Percentiles rank a stretch among this genome's conserved stretches.
These are phyloP conservation scores for Craterostigma plantagineum DNA, from an alignment of 257 asterid species.

Conservation along the genomic window DNA sequence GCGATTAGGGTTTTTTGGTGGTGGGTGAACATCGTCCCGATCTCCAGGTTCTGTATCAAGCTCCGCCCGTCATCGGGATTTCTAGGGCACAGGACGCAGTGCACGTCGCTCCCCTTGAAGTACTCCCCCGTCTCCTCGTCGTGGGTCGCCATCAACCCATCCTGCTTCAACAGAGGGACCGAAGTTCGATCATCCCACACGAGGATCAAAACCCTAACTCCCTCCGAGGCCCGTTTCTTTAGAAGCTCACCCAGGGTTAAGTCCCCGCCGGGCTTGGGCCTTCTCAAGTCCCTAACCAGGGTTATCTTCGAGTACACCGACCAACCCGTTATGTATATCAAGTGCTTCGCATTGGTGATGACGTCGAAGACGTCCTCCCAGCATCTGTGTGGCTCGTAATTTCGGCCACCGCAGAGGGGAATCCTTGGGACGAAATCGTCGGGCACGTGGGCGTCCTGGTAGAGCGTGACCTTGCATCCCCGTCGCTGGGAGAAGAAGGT, in stretches of 20 bases:
- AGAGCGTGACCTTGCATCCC: conserved; percentile 41
- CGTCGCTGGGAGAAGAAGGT: conserved; percentile 39
- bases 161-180: conserved; percentile 25
- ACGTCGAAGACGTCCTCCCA: conserved; percentile 64
- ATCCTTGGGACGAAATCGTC: conserved; percentile 41
- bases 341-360: conserved; percentile 29
- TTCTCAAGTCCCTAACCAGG: conserved; percentile 25
- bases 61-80: conserved; percentile 58
- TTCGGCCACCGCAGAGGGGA: conserved; percentile 37
- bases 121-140: conserved; percentile 38
- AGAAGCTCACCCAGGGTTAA: conserved; percentile 41
- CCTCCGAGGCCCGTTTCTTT: conserved; percentile 46
- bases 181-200: conserved; percentile 78
- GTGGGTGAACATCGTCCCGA: conserved; percentile 49
- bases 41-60: conserved; percentile 31
- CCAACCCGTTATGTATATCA: conserved; percentile 61
- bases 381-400: conserved; percentile 44
- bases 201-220: conserved; percentile 46
- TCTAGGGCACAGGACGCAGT: conserved; percentile 56
- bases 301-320: conserved; percentile 47
- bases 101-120: conserved; percentile 23
- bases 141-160: conserved; percentile 58
- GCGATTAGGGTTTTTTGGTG: conserved; percentile 52
- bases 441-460: conserved; percentile 53
- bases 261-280: conserved; percentile 47